Base-by-base conservation (phyloP, 208 protist genomes). In the Wallacemonas sp. region DNA sequence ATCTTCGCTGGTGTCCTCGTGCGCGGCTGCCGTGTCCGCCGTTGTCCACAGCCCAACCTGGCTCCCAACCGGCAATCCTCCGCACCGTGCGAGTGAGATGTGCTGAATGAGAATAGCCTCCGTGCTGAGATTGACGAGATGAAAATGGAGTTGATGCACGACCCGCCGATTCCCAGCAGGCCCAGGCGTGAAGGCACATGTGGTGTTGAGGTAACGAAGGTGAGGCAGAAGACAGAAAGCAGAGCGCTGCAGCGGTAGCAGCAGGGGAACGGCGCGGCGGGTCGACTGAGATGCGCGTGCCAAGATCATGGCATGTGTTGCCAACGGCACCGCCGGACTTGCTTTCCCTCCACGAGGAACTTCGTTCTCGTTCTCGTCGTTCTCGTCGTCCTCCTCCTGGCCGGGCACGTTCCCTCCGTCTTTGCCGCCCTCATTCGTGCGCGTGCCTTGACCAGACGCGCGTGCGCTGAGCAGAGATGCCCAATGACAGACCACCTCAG, bases 101-200 rank as follows among this genome's bases (percentile, higher is more conserved):
- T 44, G 49, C 47, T 62, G 53, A 39, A 70, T 47, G 30, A 70
- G 34, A 5, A 70, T 31, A 9, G n/a, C 19, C 3, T 51, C 21
- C 31, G 30, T 53, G 19, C 65, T 42, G 33, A 55, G 54, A 21
- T 70, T 70, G 39, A 61, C 36, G 6, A 70, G 46, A 3, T 53
- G 65, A 24, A 70, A 70, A 24, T n/a, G 19, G 24, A 33, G 21
- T 51, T 59, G 47, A 28, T 58, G 51, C 24, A 42, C 14, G 21
- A 42, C 51, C 8, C 51, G 51, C 12, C 51, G 51, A 26, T 31
- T 31, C 9, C 47, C 47, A 21, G 51, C 4, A 6, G 30, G 15
- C n/a, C 28, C 34, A 11, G 9, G 30, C 28, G 51, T 30, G 26
- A 58, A 58, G 26, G 51, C 51, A 21, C 51, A 58, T n/a, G 51